Evolutionary conservation across 495 filamentous ascomycete genomes (phyloP), one percentile per base, ranked within the genome.

Genomic region (Penicillium egyptiacum): DNA sequence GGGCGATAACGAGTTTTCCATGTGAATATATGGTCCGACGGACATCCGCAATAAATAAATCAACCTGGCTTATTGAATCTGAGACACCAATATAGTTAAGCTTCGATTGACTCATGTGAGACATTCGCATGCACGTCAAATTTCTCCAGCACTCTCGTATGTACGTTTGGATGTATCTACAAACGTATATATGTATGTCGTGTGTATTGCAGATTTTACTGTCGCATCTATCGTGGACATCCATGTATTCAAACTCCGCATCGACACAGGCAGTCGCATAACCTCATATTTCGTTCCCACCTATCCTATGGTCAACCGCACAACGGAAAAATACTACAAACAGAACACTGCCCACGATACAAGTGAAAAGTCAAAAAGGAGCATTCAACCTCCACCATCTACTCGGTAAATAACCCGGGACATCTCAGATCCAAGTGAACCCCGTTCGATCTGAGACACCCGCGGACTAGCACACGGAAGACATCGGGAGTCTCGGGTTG

Each of bases 401-500:
- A 46, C 20, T 55, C 52, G 30, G 30, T 14, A 37, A 17, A 11
- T 20, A 35, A 4, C 12, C 35, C 42, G 42, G 28, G 22, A 4
- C 49, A 39, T 47, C 20, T 31, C 25, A 28, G 19, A 26, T 25
- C 20, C 8, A 14, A 14, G 30, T 3, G 14, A 33, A 12, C 30
- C 30, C 30, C 23, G 16, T 51, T 55, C 54, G 56, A 65, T 57
- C 59, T 65, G 58, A 59, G 60, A 66, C 57, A 59, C 56, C 58
- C 65, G 62, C 47, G 44, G 56, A 58, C 57, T 60, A 61, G 54
- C 39, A 49, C 25, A 43, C 66, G 60, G 63, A 60, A 54, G 19
- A 39, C 60, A 46, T 53, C 66, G 63, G 55, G 39, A 44, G 63
- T 65, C 65, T 66, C 65, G 61, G 58, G 54, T 68, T 52, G 11